Evolutionary conservation across 2,329 filamentous ascomycete genomes (phyloP).

Genomic region (Ceratocystis huliohia): DNA sequence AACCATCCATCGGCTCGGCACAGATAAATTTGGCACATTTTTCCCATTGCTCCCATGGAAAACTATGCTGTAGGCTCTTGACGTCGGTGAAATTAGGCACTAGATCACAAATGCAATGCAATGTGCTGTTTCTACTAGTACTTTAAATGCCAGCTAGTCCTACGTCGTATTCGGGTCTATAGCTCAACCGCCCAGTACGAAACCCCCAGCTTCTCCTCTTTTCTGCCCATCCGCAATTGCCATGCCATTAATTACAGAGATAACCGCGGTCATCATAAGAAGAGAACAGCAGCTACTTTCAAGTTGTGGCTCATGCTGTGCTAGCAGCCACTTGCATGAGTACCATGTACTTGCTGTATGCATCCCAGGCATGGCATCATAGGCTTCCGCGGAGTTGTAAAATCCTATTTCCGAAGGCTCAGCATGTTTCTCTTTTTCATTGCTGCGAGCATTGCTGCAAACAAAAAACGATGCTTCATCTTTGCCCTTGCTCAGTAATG

Average conservation of each 20-base stretch:
- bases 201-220: background rate
- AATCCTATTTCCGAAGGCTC: background rate
- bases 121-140: background rate
- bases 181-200: background rate
- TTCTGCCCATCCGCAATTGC: background rate
- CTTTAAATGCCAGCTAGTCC: background rate
- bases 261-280: background rate
- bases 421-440: background rate
- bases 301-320: background rate
- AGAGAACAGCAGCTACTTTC: background rate
- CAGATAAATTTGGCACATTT: background rate
- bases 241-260: background rate
- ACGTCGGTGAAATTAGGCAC: background rate
- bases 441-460: background rate
- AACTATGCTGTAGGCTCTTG: background rate
- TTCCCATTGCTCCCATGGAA: too few relatives aligned
- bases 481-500: too few relatives aligned
- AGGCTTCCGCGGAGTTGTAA: background rate
- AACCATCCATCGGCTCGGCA: background rate
- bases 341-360: background rate
- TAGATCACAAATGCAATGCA: background rate
- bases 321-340: background rate
- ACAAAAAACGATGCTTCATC: background rate
- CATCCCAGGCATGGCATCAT: background rate
- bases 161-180: background rate